phyloP scores from a whole-genome alignment of 192 early-diverging fungal species.

The Lunasporangiospora selenospora region DNA sequence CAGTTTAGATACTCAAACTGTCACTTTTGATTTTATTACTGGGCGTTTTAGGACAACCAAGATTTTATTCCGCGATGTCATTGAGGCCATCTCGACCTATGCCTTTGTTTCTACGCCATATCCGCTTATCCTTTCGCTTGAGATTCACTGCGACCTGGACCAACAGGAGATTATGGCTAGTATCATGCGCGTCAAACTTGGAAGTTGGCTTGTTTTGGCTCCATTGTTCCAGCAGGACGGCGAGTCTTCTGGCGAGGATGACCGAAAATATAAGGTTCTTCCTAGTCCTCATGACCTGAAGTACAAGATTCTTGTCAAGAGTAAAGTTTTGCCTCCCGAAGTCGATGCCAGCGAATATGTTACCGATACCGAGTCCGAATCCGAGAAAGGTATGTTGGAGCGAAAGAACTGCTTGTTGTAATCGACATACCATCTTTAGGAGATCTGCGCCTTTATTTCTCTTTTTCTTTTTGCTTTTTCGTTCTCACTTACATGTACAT shows the following conservation, averaged over 20 bases:
- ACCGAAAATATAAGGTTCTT: conserved; percentile 46
- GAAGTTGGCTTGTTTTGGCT: conserved; percentile 65
- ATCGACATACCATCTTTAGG: background rate
- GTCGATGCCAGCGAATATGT: conserved; percentile 17
- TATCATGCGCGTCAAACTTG: conserved; percentile 72
- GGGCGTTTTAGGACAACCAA: conserved; percentile 68
- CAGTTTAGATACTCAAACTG: background rate
- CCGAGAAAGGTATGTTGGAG: conserved; percentile 31
- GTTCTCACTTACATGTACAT: background rate
- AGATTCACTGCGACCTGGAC: conserved; percentile 77
- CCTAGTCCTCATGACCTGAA: conserved; percentile 78
- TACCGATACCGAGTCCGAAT: conserved; percentile 52
- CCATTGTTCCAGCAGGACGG: conserved; percentile 23
- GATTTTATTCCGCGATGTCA: conserved; percentile 83
- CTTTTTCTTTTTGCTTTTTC: background rate
- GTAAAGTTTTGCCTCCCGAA: conserved; percentile 48
- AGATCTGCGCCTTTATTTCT: background rate
- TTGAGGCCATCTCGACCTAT: conserved; percentile 84
- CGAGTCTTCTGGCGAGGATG: too few species aligned
- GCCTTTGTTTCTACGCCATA: conserved; percentile 85
- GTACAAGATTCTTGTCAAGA: conserved; percentile 79
- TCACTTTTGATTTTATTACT: too few species aligned
- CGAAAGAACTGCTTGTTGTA: background rate
- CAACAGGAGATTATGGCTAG: conserved; percentile 82
- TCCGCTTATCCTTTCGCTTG: conserved; percentile 85